Conservation (phyloP, 1,284 basidiomycete species). For the Jaminaea rosea region DNA sequence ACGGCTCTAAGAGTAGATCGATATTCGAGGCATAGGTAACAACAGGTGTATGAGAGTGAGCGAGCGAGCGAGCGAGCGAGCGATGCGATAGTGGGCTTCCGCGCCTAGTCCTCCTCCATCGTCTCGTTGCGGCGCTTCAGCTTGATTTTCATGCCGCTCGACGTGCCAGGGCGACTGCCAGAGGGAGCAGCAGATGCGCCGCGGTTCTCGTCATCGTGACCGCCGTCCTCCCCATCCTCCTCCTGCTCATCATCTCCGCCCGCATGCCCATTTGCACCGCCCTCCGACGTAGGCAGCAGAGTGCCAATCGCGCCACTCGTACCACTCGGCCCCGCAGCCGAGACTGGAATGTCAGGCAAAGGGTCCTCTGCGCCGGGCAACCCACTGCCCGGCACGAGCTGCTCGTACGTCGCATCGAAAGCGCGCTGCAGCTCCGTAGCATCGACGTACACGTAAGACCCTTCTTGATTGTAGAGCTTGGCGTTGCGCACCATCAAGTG, state of each 20-base stretch:
- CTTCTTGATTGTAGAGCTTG: conserved; percentile 55
- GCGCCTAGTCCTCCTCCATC: conserved; percentile 1
- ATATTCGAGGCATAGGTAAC: too few species aligned
- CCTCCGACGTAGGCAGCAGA: conserved; percentile 1
- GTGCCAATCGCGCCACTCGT: too few species aligned
- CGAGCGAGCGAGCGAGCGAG: too few species aligned
- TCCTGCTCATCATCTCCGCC: conserved; percentile 3
- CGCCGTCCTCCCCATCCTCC: not conserved
- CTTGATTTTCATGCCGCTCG: conserved; percentile 1
- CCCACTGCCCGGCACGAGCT: conserved; percentile 22
- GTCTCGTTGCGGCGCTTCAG: conserved; percentile 3
- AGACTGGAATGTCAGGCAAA: too few species aligned
- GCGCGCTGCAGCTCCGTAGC: conserved; percentile 52
- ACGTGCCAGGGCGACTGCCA: not conserved
- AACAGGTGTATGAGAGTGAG: too few species aligned
- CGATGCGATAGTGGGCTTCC: too few species aligned
- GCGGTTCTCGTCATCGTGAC: not conserved
- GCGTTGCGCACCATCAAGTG: conserved; percentile 85
- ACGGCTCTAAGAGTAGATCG: too few species aligned
- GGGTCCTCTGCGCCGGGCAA: conserved; percentile 25
- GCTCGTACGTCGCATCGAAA: conserved; percentile 36
- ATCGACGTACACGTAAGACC: conserved; percentile 82
- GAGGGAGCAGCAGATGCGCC: too few species aligned
- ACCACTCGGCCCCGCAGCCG: too few species aligned
- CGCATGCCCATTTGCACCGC: not conserved